Evolutionary conservation across 1,284 basidiomycete genomes (phyloP).

Genomic region (Phellopilus nigrolimitatus): DNA sequence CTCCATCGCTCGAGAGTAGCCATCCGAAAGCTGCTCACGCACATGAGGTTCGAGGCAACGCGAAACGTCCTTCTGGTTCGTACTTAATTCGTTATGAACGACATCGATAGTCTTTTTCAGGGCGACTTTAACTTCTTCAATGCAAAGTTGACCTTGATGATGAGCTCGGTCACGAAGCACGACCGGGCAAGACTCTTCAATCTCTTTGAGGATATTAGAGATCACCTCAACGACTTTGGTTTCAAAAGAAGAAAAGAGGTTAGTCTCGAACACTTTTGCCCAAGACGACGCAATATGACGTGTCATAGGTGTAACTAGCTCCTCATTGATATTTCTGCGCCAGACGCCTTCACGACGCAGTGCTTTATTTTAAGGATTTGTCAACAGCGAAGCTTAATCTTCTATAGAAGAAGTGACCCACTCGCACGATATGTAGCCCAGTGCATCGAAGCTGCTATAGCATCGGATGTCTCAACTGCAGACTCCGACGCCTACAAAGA

Average conservation of each 20-base stretch:
- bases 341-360: slow-evolving; percentile 52
- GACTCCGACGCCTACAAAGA: slow-evolving; percentile 39
- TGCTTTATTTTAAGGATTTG: slow-evolving; percentile 28
- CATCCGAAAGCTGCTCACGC: slow-evolving; percentile 42
- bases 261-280: slow-evolving; percentile 54
- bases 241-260: slow-evolving; percentile 51
- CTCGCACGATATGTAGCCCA: slow-evolving; percentile 55
- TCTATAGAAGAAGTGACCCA: slow-evolving; percentile 29
- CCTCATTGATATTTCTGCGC: slow-evolving; percentile 54
- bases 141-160: slow-evolving; percentile 45
- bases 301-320: slow-evolving; percentile 53
- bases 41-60: slow-evolving; percentile 54
- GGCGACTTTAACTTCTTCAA: slow-evolving; percentile 47
- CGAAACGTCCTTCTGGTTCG: slow-evolving; percentile 56
- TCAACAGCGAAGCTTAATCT: slow-evolving; percentile 7
- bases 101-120: slow-evolving; percentile 44
- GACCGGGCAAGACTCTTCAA: slow-evolving; percentile 44
- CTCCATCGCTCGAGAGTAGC: slow-evolving; percentile 48
- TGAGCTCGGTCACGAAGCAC: slow-evolving; percentile 49
- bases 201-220: slow-evolving; percentile 40
- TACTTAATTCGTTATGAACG: slow-evolving; percentile 45
- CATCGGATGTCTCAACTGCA: slow-evolving; percentile 44
- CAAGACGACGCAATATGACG: slow-evolving; percentile 54
- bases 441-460: slow-evolving; percentile 51
- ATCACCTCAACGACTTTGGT: slow-evolving; percentile 35